Base-by-base conservation (phyloP, 495 filamentous ascomycete genomes). In the Penicillium tannophilum region DNA sequence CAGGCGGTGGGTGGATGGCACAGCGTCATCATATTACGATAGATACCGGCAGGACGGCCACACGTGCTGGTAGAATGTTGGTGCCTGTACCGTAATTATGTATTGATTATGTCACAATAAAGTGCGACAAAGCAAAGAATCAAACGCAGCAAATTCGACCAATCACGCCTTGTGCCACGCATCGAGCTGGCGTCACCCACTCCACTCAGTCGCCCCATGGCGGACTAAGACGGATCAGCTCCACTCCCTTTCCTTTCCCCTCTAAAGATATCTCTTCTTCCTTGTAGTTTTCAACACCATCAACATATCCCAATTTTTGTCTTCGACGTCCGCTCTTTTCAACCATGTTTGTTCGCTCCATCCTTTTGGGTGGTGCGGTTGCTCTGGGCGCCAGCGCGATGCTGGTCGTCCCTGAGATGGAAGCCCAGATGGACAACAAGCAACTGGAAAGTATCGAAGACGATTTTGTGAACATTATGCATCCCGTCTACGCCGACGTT, bases 311-410 rank as follows among this genome's bases (percentile, higher is more conserved):
- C 24, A 36, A 41, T n/a, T 31, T 43, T 4, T 61, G 58, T 63
- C 59, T 52, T 59, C 44, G 61, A 62, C 63, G 60, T 68, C 60
- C 56, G 50, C 54, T 63, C 63, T 63, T 66, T 68, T 55, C 20
- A 19, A 72, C 56, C 65, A 82, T 81, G 79, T 68, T 73, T 52
- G 55, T 80, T 42, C 75, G 73, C 51, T 78, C 75, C 57, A 61
- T 77, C 36, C 61, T 78, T 17, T 60, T 79, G 46, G 75, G 72
- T 62, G 73, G 73, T 58, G 68, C 70, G 31, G 65, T 77, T 50
- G 79, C 74, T 36, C 63, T 80, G 39, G 64, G 71, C 66, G 72
- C 76, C 62, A 74, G 71, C 39, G 78, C 80, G n/a, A 71, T 83
- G 58, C 65, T 83, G 49, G 71, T 84, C 39, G 58, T 77, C 45